phyloP scores from a whole-genome alignment of 768 basidiomycete genomes.

The Dioszegia crocea region DNA sequence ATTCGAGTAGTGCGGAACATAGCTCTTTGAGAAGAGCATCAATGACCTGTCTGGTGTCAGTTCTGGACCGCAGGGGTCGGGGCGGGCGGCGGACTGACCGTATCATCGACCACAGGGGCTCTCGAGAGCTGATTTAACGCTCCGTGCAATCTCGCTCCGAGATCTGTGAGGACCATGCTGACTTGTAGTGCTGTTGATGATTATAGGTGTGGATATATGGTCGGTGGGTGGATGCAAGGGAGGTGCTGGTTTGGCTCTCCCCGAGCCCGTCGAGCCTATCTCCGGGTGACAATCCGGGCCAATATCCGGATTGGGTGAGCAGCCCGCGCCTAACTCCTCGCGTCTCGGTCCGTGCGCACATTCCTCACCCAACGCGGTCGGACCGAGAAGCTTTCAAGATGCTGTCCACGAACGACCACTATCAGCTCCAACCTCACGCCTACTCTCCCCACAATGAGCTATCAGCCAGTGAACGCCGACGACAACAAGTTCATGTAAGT shows the following conservation, averaged over 20 bases:
- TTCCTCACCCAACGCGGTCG: neutral
- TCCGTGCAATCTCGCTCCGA: constrained; percentile 88
- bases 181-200: neutral
- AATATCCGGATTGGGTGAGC: neutral
- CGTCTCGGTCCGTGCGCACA: neutral
- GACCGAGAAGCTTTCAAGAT: too few species aligned
- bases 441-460: constrained; percentile 19
- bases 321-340: neutral
- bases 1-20: constrained; percentile 84
- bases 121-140: constrained; percentile 85
- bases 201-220: neutral
- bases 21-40: constrained; percentile 94
- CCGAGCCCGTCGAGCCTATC: neutral
- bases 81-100: constrained; percentile 55
- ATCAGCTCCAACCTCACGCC: neutral
- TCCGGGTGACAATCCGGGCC: neutral
- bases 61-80: neutral
- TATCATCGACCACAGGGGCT: constrained; percentile 83
- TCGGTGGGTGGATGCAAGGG: neutral
- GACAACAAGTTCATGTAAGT: constrained; percentile 36
- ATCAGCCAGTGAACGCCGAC: constrained; percentile 18
- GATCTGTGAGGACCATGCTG: constrained; percentile 88
- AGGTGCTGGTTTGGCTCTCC: neutral
- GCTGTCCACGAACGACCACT: too few species aligned
- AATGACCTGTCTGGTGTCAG: constrained; percentile 62